These are phyloP conservation scores for Neurospora sp. DNA, from an alignment of 495 filamentous ascomycete genomes.

Conservation along the genomic window DNA sequence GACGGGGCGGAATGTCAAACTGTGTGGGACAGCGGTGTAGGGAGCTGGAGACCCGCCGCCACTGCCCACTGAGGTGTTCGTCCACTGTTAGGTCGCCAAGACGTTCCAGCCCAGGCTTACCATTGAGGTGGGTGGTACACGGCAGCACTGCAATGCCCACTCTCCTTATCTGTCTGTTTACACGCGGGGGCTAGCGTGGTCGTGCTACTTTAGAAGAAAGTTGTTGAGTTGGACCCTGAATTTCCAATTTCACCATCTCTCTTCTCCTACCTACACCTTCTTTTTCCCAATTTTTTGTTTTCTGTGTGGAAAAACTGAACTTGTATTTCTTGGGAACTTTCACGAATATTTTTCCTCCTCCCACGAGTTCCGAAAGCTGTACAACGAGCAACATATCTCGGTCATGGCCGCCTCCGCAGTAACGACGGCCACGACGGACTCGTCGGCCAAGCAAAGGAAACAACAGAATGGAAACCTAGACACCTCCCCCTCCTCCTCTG, in stretches of 20 bases:
- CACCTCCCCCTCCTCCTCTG: background rate
- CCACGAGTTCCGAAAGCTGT: background rate
- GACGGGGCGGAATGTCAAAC: background rate
- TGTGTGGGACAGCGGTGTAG: background rate
- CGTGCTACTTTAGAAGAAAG: background rate
- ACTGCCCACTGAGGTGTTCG: background rate
- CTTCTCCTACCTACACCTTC: background rate
- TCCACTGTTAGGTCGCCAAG: background rate
- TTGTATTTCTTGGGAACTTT: background rate
- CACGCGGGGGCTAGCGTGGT: background rate
- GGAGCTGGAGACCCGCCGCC: background rate
- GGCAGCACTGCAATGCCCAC: background rate
- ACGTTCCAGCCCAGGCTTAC: background rate
- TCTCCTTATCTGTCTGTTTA: background rate
- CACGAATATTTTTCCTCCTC: background rate
- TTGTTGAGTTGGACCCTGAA: background rate
- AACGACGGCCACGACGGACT: background rate
- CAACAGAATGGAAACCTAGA: background rate
- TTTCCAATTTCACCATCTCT: background rate
- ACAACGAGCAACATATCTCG: background rate
- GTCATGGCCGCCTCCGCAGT: background rate
- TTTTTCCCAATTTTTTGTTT: background rate
- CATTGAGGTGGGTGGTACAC: background rate
- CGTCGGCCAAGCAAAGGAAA: slow-evolving; percentile 1
- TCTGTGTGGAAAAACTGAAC: background rate